Percentiles rank a stretch among this genome's conserved stretches.
These are phyloP conservation scores for Trichosporon inkin DNA, from an alignment of 1,284 basidiomycete species.

Conservation along the genomic window DNA sequence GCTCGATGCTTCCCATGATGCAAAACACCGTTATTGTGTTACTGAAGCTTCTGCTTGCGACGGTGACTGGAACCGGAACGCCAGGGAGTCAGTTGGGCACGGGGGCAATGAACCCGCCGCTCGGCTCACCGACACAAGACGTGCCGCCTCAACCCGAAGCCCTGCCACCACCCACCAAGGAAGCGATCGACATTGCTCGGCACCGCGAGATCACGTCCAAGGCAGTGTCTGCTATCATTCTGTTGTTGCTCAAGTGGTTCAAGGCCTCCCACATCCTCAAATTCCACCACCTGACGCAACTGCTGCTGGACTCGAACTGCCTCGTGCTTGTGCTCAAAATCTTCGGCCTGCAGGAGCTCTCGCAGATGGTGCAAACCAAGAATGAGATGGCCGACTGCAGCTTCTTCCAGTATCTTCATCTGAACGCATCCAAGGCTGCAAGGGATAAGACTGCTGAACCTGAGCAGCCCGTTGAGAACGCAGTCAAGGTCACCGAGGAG, in stretches of 20 bases:
- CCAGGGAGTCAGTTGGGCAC: not conserved
- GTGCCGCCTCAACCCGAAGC: slow-evolving; percentile 52
- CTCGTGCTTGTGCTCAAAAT: slow-evolving; percentile 92
- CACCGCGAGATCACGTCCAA: slow-evolving; percentile 98
- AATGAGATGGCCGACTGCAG: slow-evolving; percentile 63
- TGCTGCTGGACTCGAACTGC: slow-evolving; percentile 93
- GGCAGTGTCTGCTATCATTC: slow-evolving; percentile 88
- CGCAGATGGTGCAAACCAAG: slow-evolving; percentile 73
- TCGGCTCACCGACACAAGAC: slow-evolving; percentile 50
- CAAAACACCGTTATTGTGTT: slow-evolving; percentile 84
- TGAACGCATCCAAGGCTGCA: slow-evolving; percentile 58
- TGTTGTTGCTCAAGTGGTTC: slow-evolving; percentile 94
- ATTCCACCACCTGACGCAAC: slow-evolving; percentile 92
- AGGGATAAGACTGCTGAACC: slow-evolving; percentile 17
- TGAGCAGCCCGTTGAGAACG: slow-evolving; percentile 43
- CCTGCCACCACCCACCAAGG: slow-evolving; percentile 71
- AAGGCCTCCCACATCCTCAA: slow-evolving; percentile 98
- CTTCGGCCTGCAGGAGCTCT: slow-evolving; percentile 92
- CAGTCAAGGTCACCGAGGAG: slow-evolving; percentile 37
- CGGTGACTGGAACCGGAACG: slow-evolving; percentile 70
- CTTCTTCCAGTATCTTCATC: slow-evolving; percentile 86
- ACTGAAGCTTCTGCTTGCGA: slow-evolving; percentile 80
- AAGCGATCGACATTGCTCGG: slow-evolving; percentile 89
- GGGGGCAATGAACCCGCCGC: not conserved
- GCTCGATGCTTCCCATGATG: slow-evolving; percentile 70